Evolutionary conservation across 331 rosid genomes (phyloP).

Genomic region (Phaseolus coccineus): DNA sequence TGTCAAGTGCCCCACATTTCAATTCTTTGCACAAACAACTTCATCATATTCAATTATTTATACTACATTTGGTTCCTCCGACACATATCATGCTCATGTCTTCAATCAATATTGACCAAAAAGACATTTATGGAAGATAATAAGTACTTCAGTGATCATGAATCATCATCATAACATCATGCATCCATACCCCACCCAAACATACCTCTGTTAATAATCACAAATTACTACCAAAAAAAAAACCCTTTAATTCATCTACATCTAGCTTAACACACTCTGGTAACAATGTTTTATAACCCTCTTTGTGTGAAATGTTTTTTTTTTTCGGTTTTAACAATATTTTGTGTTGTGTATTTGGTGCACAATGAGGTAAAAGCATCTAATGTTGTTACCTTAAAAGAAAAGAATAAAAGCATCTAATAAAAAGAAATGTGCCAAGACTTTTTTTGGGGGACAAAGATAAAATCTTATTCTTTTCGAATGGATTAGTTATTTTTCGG

Average conservation of each 20-base stretch:
- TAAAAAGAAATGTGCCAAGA: neutral
- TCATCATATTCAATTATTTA: constrained; percentile 43
- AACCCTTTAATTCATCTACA: neutral
- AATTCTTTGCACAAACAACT: constrained; percentile 39
- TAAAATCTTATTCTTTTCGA: neutral
- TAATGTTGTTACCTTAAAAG: neutral
- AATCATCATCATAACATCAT: constrained; percentile 49
- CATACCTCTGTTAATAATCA: constrained; percentile 24
- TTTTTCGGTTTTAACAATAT: neutral
- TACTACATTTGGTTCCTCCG: constrained; percentile 49
- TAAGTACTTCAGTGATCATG: constrained; percentile 34
- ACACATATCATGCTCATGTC: constrained; percentile 50
- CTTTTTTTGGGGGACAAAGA: neutral
- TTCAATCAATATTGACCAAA: constrained; percentile 52
- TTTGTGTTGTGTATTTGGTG: neutral
- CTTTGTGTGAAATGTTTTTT: neutral
- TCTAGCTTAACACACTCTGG: neutral
- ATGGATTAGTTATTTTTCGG: neutral
- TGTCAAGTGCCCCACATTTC: constrained; percentile 47
- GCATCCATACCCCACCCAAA: constrained; percentile 39
- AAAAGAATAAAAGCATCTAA: neutral
- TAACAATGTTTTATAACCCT: neutral
- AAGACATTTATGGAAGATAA: constrained; percentile 45
- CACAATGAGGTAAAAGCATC: neutral
- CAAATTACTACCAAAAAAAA: neutral